phyloP scores from a whole-genome alignment of 2,329 filamentous ascomycete genomes.

The Fusarium sp. region DNA sequence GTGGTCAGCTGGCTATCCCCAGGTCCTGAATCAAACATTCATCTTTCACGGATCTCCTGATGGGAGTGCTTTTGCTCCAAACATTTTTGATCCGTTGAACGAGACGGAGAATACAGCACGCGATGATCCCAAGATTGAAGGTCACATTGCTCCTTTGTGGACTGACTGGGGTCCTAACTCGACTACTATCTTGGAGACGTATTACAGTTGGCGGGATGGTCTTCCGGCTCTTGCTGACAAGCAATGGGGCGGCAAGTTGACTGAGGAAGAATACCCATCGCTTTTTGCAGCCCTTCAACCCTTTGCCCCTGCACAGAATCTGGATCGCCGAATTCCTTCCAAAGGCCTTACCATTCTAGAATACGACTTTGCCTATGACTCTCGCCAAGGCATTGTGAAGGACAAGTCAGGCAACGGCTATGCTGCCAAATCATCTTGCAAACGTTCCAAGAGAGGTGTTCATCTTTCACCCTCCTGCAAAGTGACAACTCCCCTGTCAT shows the following conservation, averaged over 20 bases:
- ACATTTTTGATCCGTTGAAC: not conserved
- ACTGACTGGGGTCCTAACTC: not conserved
- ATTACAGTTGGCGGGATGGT: not conserved
- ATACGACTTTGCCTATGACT: not conserved
- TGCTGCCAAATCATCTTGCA: not conserved
- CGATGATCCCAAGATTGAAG: not conserved
- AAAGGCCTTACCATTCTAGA: not conserved
- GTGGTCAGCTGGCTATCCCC: not conserved
- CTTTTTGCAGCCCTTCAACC: not conserved
- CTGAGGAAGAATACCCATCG: not conserved
- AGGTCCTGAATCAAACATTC: not conserved
- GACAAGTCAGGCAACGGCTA: not conserved
- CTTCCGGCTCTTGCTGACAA: not conserved
- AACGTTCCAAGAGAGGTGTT: not conserved
- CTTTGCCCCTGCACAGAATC: not conserved
- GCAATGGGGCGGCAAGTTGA: not conserved
- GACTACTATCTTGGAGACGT: not conserved
- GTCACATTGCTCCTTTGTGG: not conserved
- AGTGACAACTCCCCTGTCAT: not conserved
- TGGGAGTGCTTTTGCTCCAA: not conserved
- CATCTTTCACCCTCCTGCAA: not conserved
- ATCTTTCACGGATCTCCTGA: not conserved
- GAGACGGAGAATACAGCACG: not conserved
- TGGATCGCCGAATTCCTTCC: not conserved
- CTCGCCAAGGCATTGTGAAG: not conserved